Conservation (phyloP, 169 alveolate species). For the Plasmodium knowlesi region DNA sequence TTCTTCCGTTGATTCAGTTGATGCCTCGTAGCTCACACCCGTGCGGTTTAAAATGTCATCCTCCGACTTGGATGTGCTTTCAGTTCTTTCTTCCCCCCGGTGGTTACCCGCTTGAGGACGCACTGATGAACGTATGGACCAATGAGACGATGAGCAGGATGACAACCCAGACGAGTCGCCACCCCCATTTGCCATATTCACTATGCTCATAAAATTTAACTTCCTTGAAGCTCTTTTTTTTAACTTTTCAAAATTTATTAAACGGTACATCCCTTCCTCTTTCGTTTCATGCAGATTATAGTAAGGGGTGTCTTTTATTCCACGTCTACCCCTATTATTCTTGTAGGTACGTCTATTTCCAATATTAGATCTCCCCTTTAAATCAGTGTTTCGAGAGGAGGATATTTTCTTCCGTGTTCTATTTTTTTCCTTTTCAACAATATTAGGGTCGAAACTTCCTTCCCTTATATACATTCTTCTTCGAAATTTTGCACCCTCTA, state of each 20-base stretch:
- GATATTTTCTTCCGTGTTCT: neutral
- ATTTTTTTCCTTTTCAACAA: neutral
- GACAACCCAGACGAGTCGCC: slow-evolving; percentile 1
- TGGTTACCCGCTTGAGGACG: neutral
- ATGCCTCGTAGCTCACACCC: neutral
- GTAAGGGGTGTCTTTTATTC: neutral
- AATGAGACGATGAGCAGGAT: neutral
- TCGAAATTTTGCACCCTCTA: neutral
- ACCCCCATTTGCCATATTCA: slow-evolving; percentile 19
- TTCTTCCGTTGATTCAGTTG: neutral
- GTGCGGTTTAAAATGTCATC: slow-evolving; percentile 3
- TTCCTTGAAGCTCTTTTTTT: slow-evolving; percentile 59
- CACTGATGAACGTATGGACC: neutral
- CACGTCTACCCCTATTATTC: neutral
- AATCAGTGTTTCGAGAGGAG: neutral
- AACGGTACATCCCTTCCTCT: slow-evolving; percentile 5
- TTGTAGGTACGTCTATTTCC: neutral
- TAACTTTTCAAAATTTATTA: slow-evolving; percentile 35
- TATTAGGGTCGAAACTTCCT: neutral
- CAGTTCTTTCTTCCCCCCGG: neutral
- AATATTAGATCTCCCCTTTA: neutral
- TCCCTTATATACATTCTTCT: neutral
- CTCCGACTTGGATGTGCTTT: neutral
- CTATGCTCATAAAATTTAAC: slow-evolving; percentile 60
- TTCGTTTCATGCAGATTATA: neutral